Conservation (phyloP, 441 rosid species). For the Populus hybrid region DNA sequence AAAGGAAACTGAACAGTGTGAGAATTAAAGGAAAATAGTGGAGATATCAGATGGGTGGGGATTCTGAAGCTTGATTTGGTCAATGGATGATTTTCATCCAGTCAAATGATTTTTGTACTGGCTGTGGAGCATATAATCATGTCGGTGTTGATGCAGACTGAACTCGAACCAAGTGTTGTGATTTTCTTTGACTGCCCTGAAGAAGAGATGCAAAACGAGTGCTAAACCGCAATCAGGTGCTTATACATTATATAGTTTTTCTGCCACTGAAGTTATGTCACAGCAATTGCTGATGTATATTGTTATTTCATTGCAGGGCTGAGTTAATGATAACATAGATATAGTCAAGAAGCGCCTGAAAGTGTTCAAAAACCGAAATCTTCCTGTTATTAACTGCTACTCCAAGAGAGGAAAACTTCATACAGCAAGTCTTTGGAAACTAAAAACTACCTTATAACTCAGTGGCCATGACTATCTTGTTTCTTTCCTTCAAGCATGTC, state of each 20-base stretch:
- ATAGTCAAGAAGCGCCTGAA: constrained; percentile 75
- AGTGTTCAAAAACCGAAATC: constrained; percentile 58
- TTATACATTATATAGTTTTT: constrained; percentile 9
- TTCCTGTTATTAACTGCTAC: constrained; percentile 74
- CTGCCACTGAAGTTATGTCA: neutral
- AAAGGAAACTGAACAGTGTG: neutral
- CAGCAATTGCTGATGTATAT: constrained; percentile 5
- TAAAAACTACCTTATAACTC: neutral
- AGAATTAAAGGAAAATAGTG: neutral
- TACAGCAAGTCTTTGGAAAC: constrained; percentile 38
- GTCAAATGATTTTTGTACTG: neutral
- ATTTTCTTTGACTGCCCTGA: constrained; percentile 88
- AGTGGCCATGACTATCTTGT: neutral
- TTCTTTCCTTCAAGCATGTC: neutral
- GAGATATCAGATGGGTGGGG: too few relatives aligned
- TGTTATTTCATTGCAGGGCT: constrained; percentile 52
- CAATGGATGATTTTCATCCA: neutral
- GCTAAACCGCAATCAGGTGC: constrained; percentile 83
- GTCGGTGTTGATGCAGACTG: constrained; percentile 39
- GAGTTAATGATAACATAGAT: constrained; percentile 84
- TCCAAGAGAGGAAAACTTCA: constrained; percentile 71
- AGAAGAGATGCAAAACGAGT: constrained; percentile 89
- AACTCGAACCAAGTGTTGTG: constrained; percentile 73
- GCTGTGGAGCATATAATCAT: neutral
- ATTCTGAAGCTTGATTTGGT: neutral